phyloP scores from a whole-genome alignment of 441 rosid genomes.

The Populus hybrid region DNA sequence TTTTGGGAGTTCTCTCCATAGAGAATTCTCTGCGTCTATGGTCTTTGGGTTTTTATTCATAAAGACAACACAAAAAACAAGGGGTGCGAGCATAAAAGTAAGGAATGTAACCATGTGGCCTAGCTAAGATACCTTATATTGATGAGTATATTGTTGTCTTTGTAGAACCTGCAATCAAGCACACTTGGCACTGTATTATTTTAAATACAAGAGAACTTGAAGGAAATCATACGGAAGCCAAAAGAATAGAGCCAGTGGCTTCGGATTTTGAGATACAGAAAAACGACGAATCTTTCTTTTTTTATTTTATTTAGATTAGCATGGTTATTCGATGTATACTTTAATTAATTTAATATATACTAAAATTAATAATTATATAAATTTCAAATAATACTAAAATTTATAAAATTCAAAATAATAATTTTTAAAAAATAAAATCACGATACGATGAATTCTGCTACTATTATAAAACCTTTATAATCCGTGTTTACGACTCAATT shows the following conservation, averaged over 20 bases:
- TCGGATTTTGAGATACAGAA: constrained; percentile 40
- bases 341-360: no score
- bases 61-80: constrained; percentile 44
- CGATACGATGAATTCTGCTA: no score
- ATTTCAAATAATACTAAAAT: no score
- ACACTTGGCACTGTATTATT: constrained; percentile 7
- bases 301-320: no score
- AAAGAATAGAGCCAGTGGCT: constrained; percentile 33
- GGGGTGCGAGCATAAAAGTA: constrained; percentile 34
- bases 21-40: constrained; percentile 45
- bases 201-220: constrained; percentile 11
- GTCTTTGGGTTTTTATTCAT: constrained; percentile 21
- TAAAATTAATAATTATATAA: no score
- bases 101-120: constrained; percentile 54
- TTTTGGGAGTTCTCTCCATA: constrained; percentile 30
- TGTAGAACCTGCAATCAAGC: background rate
- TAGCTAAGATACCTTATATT: constrained; percentile 26
- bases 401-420: no score
- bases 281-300: constrained; percentile 1
- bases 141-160: background rate
- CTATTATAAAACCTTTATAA: no score
- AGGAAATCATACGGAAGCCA: constrained; percentile 30
- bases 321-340: no score
- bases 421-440: no score
- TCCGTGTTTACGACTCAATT: no score